phyloP scores from a whole-genome alignment of 2,329 filamentous ascomycete species.

The Aspergillus piperis region DNA sequence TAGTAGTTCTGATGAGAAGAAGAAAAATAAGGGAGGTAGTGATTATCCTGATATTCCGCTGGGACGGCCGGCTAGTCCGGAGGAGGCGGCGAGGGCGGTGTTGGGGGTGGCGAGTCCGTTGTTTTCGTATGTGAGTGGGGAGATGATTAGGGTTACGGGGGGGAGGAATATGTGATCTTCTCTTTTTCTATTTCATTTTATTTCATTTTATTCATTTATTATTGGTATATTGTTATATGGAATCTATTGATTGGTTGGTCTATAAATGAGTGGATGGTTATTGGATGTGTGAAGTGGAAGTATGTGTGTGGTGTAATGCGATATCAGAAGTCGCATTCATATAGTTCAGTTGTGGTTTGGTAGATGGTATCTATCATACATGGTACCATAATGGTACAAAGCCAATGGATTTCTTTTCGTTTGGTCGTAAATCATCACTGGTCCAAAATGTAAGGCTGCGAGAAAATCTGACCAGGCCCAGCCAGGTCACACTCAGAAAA shows the following conservation, averaged over 20 bases:
- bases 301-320: neutral
- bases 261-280: neutral
- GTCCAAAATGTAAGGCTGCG: neutral
- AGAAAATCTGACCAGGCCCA: neutral
- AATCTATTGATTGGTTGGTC: neutral
- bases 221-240: neutral
- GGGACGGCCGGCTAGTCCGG: constrained; percentile 72
- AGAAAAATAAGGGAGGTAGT: constrained; percentile 28
- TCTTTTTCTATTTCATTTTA: neutral
- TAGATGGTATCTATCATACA: neutral
- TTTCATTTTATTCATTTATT: neutral
- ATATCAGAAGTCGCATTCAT: constrained; percentile 1
- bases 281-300: neutral
- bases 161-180: constrained; percentile 63
- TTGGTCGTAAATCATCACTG: neutral
- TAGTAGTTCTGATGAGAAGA: neutral
- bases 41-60: constrained; percentile 72
- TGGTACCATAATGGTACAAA: neutral
- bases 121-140: constrained; percentile 81
- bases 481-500: neutral
- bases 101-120: constrained; percentile 78
- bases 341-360: neutral
- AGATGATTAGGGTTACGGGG: constrained; percentile 84
- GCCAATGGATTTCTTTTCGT: no score
- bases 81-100: constrained; percentile 76